Evolutionary conservation across 2,329 filamentous ascomycete genomes (phyloP), one percentile per base, ranked within the genome.

Genomic region (Trichoderma koningiopsis): DNA sequence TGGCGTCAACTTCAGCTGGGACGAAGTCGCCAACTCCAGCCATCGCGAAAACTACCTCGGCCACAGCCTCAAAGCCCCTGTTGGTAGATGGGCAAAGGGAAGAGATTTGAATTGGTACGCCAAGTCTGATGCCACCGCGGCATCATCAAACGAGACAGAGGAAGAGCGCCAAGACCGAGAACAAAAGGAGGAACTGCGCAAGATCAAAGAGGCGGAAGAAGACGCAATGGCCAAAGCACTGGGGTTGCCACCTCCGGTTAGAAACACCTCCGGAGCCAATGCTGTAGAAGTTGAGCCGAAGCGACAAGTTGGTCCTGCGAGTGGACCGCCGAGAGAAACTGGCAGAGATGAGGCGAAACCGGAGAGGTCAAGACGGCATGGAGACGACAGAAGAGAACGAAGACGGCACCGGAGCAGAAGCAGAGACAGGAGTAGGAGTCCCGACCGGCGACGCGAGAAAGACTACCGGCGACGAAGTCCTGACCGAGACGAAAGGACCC

Each of bases 1-100:
- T 76, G 96, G 96, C 77, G 92, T 92, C 80, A 94, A 97, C 80
- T 99, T 99, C 84, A 94, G 91, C 82, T 98, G 96, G 96, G 92
- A 95, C 73, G 94, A 97, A 74, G 95, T 99, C 77, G 91, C 95
- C 78, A 89, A 85, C 73, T 96, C 94, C 61, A 83, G 87, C 27
- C 94, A 97, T 77, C 94, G 96, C 79, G 94, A 99, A 80, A 97
- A 90, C 76, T 91, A 89, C 79, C 91, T 97, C 8, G 94, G 94
- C 64, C 94, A 97, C 82, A 96, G 92, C 70, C 82, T 97, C 70
- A 97, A 95, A 85, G 94, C 94, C 0, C 93, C 94, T 0, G 94
- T 97, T 4, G 94, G 94, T 8, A 91, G 94, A 73, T 97, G 94
- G 94, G 92, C 96, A 76, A 90, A 95, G 77, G 90, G 91, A 8